Conservation (phyloP, 768 basidiomycete genomes). For the Infundibulicybe gibba region DNA sequence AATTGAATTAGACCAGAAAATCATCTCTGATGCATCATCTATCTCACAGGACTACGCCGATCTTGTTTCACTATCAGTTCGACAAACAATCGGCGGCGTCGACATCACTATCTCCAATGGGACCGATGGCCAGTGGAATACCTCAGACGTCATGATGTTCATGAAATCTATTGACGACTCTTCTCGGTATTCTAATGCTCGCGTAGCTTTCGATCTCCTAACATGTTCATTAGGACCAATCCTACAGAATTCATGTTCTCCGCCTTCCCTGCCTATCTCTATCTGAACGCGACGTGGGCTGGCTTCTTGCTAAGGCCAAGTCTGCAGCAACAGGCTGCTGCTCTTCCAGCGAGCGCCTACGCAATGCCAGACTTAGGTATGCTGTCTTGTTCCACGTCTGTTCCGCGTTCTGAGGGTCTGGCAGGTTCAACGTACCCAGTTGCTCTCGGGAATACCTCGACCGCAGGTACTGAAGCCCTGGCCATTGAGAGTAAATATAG, state of each 20-base stretch:
- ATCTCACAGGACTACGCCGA: constrained; percentile 49
- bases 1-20: constrained; percentile 40
- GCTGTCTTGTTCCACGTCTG: constrained; percentile 7
- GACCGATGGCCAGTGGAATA: constrained; percentile 44
- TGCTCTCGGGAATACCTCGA: constrained; percentile 37
- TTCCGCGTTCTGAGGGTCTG: neutral
- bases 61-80: constrained; percentile 46
- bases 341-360: constrained; percentile 66
- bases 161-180: constrained; percentile 41
- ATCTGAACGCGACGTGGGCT: constrained; percentile 37
- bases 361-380: constrained; percentile 58
- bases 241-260: constrained; percentile 56
- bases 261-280: constrained; percentile 50
- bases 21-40: constrained; percentile 40
- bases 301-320: constrained; percentile 47
- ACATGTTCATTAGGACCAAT: constrained; percentile 27
- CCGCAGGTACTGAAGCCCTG: constrained; percentile 50
- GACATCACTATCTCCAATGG: constrained; percentile 54
- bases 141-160: constrained; percentile 47
- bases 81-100: constrained; percentile 49
- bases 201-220: too few species aligned
- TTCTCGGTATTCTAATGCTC: neutral
- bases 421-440: constrained; percentile 37
- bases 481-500: constrained; percentile 42
- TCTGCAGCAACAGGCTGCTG: constrained; percentile 59